Conservation (phyloP, 495 filamentous ascomycete species). For the Darksidea phi region DNA sequence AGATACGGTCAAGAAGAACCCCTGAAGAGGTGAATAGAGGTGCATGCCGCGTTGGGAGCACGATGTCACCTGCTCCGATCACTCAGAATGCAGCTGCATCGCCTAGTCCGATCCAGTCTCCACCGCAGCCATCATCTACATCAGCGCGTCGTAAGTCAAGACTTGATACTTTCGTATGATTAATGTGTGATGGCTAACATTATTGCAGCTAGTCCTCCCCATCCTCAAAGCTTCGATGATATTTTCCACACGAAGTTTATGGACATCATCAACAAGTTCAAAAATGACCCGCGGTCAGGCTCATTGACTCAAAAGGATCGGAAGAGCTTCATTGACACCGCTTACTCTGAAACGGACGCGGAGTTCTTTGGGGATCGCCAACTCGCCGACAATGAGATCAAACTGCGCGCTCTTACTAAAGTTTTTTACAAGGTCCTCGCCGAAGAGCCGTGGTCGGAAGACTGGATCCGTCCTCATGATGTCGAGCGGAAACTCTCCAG, state of each 20-base stretch:
- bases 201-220: too few species aligned
- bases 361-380: constrained; percentile 16
- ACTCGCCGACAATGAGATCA: constrained; percentile 20
- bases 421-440: constrained; percentile 32
- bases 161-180: neutral
- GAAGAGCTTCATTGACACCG: constrained; percentile 20
- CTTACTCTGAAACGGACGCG: constrained; percentile 15
- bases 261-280: constrained; percentile 8
- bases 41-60: constrained; percentile 17
- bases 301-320: constrained; percentile 14
- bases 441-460: constrained; percentile 33
- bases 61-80: constrained; percentile 29
- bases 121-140: neutral
- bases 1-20: neutral
- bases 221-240: constrained; percentile 17
- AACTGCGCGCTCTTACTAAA: constrained; percentile 30
- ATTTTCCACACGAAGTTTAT: constrained; percentile 25
- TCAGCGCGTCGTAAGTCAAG: neutral
- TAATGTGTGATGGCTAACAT: neutral
- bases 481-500: constrained; percentile 34
- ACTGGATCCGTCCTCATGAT: constrained; percentile 33
- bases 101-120: neutral
- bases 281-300: constrained; percentile 12
- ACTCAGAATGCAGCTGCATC: constrained; percentile 5
- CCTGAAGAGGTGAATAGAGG: neutral